phyloP scores from a whole-genome alignment of 345 rosid species.

The Capsella bursapastoris region DNA sequence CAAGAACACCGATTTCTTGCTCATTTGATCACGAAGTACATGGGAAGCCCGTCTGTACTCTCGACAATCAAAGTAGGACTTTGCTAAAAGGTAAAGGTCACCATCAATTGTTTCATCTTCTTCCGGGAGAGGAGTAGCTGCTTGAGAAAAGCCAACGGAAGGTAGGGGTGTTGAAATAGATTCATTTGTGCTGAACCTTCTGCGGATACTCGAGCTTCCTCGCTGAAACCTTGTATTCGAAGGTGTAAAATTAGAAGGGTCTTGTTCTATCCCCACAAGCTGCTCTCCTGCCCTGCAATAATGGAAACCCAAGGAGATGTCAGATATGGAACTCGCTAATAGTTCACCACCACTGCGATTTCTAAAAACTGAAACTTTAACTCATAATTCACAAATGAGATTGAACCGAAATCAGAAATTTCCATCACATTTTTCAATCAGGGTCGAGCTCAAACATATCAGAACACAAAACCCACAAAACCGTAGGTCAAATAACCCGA shows the following conservation, averaged over 20 bases:
- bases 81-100: slow-evolving; percentile 87
- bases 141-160: slow-evolving; percentile 65
- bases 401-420: slow-evolving; percentile 3
- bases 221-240: slow-evolving; percentile 95
- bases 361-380: background rate
- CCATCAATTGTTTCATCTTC: slow-evolving; percentile 80
- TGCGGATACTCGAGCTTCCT: slow-evolving; percentile 91
- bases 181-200: slow-evolving; percentile 84
- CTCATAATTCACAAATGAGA: slow-evolving; percentile 10
- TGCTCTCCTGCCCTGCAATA: slow-evolving; percentile 91
- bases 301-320: slow-evolving; percentile 1
- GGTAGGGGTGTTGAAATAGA: slow-evolving; percentile 75
- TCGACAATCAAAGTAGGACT: slow-evolving; percentile 86
- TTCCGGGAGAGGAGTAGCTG: slow-evolving; percentile 79
- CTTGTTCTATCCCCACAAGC: slow-evolving; percentile 89
- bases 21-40: slow-evolving; percentile 76
- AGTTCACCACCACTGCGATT: background rate
- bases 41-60: slow-evolving; percentile 89
- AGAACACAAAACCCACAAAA: slow-evolving; percentile 14
- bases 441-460: background rate
- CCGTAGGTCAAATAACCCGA: background rate
- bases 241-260: slow-evolving; percentile 86
- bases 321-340: background rate
- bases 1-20: slow-evolving; percentile 82
- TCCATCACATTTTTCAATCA: slow-evolving; percentile 1